Evolutionary conservation across 208 protist species (phyloP).

Genomic region (Blechomonas ayalai): DNA sequence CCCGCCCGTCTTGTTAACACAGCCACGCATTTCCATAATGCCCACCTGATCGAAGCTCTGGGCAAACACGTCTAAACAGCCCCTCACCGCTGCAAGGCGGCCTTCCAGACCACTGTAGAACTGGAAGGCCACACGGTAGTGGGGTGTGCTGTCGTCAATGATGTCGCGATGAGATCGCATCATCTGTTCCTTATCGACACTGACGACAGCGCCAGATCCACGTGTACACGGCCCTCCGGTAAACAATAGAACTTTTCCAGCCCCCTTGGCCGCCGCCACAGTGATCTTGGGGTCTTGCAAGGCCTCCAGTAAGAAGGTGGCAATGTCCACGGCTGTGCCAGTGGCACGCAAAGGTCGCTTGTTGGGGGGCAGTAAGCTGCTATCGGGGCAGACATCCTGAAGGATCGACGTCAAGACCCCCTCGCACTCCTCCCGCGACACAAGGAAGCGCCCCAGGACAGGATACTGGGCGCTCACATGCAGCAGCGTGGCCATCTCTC

Average conservation of each 20-base stretch:
- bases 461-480: slow-evolving; percentile 60
- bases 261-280: neutral
- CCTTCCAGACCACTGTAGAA: slow-evolving; percentile 92
- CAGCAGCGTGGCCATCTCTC: slow-evolving; percentile 42
- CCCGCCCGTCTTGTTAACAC: slow-evolving; percentile 89
- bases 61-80: slow-evolving; percentile 95
- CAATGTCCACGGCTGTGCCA: slow-evolving; percentile 60
- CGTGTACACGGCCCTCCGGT: slow-evolving; percentile 93
- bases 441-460: slow-evolving; percentile 89
- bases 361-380: slow-evolving; percentile 30
- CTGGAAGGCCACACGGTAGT: slow-evolving; percentile 55
- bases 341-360: slow-evolving; percentile 61
- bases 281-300: slow-evolving; percentile 12
- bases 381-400: slow-evolving; percentile 48
- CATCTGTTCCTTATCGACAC: slow-evolving; percentile 90
- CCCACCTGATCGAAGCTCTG: slow-evolving; percentile 96
- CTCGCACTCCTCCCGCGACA: slow-evolving; percentile 91
- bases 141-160: slow-evolving; percentile 66
- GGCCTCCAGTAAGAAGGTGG: slow-evolving; percentile 52
- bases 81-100: slow-evolving; percentile 77
- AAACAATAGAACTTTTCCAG: slow-evolving; percentile 91
- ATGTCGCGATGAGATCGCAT: slow-evolving; percentile 97
- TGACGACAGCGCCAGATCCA: slow-evolving; percentile 88
- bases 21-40: slow-evolving; percentile 93
- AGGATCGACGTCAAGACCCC: slow-evolving; percentile 38